phyloP scores from a whole-genome alignment of 176 grass and related monocot species.

The Metroxylon sagu region DNA sequence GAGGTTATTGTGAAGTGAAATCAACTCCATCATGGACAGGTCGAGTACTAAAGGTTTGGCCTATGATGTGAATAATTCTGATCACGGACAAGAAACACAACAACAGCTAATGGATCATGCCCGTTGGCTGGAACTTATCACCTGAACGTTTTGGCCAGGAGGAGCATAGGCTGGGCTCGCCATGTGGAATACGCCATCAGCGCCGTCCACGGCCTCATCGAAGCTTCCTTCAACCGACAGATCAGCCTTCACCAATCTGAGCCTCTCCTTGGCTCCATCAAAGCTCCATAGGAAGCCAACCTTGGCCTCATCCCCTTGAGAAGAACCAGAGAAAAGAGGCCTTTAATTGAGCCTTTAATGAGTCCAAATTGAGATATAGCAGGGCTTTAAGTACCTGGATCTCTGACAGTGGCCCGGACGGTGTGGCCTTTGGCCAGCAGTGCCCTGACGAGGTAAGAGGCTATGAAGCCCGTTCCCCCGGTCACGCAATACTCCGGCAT shows the following conservation, averaged over 20 bases:
- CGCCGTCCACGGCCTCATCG: constrained; percentile 46
- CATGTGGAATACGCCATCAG: constrained; percentile 79
- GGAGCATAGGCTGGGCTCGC: constrained; percentile 44
- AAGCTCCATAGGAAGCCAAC: constrained; percentile 68
- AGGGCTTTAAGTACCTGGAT: constrained; percentile 27
- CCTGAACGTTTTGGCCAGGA: constrained; percentile 38
- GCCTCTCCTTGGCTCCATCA: constrained; percentile 52
- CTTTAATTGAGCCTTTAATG: background rate
- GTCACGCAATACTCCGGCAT: constrained; percentile 79
- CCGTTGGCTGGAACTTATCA: background rate
- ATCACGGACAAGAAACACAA: too few relatives aligned
- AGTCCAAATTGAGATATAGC: background rate
- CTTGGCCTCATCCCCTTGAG: constrained; percentile 40
- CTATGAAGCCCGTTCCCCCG: constrained; percentile 71
- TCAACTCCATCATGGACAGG: too few relatives aligned
- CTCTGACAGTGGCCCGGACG: constrained; percentile 63
- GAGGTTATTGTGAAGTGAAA: too few relatives aligned
- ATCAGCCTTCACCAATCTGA: constrained; percentile 52
- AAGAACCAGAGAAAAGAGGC: background rate
- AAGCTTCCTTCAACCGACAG: constrained; percentile 66
- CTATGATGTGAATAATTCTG: too few relatives aligned
- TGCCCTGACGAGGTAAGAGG: constrained; percentile 44
- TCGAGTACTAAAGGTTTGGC: too few relatives aligned
- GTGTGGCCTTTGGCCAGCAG: constrained; percentile 51
- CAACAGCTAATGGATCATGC: too few relatives aligned